Evolutionary conservation across 768 basidiomycete genomes (phyloP), one percentile per base, ranked within the genome.

Genomic region (Tricholoma sp.): DNA sequence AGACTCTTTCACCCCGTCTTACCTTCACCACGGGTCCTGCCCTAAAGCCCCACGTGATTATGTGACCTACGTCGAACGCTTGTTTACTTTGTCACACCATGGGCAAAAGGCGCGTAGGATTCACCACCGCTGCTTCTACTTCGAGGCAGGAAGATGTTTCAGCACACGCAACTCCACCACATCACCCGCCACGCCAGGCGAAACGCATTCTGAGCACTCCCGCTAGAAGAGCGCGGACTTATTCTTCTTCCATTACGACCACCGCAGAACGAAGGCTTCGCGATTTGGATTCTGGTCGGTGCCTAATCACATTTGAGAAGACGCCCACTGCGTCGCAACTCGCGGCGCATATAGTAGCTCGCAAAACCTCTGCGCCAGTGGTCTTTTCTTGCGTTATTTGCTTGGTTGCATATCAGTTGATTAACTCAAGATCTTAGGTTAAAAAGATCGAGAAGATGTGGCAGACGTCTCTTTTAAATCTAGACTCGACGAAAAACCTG

Each of bases 401-500:
- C 24, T 28, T 47, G 12, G 6, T 15, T 47, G 8, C 44, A 44
- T 8, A 44, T 44, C 24, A 4, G 24, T 29, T 29, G 12, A 29
- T 48, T 29, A 47, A 42, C 45, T 47, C 28, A 28, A 47, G 7
- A 47, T 29, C 28, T 47, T 47, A 47, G 45, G 45, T 47, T 13
- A 15, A 29, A 9, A 15, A 13, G 12, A 29, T 29, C 45, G 24
- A 45, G 44, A 28, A 11, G 24, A 45, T 50, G 20, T 50, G 50
- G 50, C 10, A 37, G 10, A 34, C n/a, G 17, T 15, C 29, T 17
- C 8, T 10, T 50, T 37, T 50, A 9, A 37, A 50, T 24, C n/a
- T 50, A 33, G 36, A 50, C 50, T 51, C 37, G n/a, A 51, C 37
- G 18, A 34, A 51, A 34, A 51, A 51, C 50, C 12, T 51, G 31